Conservation (phyloP, 179 eudicot genomes). For the Beta macrorhiza region DNA sequence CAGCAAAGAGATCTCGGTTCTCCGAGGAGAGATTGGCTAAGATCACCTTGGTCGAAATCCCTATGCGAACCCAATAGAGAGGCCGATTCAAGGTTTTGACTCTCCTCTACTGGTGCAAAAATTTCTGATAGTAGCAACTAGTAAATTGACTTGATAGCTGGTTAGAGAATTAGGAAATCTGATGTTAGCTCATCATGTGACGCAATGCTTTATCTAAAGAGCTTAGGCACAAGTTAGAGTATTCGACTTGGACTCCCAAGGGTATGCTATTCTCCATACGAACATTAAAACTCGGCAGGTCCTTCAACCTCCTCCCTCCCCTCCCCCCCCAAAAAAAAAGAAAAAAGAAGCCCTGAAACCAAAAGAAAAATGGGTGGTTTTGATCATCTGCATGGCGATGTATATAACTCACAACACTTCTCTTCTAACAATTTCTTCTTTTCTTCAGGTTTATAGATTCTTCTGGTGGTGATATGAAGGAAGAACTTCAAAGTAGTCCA, state of each 20-base stretch:
- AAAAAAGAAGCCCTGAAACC: neutral
- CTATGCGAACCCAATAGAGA: conserved; percentile 32
- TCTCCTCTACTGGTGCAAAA: neutral
- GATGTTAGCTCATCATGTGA: neutral
- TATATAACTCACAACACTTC: neutral
- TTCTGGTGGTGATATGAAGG: conserved; percentile 28
- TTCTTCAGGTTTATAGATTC: conserved; percentile 38
- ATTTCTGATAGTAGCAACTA: neutral
- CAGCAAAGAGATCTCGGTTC: conserved; percentile 43
- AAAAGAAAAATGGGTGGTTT: neutral
- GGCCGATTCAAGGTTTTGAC: conserved; percentile 46
- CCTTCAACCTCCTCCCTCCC: no score
- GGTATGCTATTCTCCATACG: neutral
- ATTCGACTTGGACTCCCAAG: neutral
- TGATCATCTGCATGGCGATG: neutral
- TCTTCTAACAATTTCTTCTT: conserved; percentile 3
- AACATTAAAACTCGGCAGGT: neutral
- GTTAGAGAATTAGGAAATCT: neutral
- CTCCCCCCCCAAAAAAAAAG: neutral
- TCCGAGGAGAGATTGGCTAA: conserved; percentile 72
- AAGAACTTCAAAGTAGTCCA: conserved; percentile 43
- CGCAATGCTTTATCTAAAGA: neutral
- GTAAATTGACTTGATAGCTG: neutral
- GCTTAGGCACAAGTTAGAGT: neutral
- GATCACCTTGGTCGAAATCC: conserved; percentile 56